Percentiles rank a stretch among this genome's conserved stretches.
Conservation (phyloP, 192 early-diverging fungal species). For the Entrophospora sp. region DNA sequence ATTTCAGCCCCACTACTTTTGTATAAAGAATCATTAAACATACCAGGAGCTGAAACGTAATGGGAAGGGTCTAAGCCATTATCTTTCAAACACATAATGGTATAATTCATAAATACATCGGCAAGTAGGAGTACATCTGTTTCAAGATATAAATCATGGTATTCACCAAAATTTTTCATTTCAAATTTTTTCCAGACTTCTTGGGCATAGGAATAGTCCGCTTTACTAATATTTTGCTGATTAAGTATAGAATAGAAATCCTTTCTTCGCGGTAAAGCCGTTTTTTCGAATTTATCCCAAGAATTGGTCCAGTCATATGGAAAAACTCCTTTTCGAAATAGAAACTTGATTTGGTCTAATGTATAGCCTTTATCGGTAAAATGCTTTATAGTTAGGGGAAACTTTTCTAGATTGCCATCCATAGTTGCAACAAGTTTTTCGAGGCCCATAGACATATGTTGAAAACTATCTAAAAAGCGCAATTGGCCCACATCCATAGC, state of each 20-base stretch:
- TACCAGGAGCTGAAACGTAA: slow-evolving; percentile 13
- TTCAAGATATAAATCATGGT: slow-evolving; percentile 8
- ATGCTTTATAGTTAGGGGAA: slow-evolving; percentile 3
- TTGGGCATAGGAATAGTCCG: background rate
- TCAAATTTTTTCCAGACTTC: slow-evolving; percentile 1
- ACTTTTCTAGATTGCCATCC: background rate
- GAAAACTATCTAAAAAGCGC: slow-evolving; percentile 6
- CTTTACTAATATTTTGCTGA: slow-evolving; percentile 13
- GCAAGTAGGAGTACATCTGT: slow-evolving; percentile 18
- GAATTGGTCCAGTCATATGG: slow-evolving; percentile 15
- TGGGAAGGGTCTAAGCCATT: slow-evolving; percentile 4
- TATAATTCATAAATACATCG: slow-evolving; percentile 13
- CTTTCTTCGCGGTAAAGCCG: slow-evolving; percentile 1
- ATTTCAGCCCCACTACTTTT: slow-evolving; percentile 10
- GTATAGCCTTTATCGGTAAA: slow-evolving; percentile 8
- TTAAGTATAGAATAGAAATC: slow-evolving; percentile 13
- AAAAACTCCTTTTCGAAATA: slow-evolving; percentile 10
- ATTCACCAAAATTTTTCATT: slow-evolving; percentile 16
- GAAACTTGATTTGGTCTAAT: background rate
- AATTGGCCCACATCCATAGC: slow-evolving; percentile 8
- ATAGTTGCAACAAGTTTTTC: slow-evolving; percentile 4
- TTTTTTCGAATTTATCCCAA: slow-evolving; percentile 13
- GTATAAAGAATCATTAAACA: slow-evolving; percentile 15
- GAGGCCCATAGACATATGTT: slow-evolving; percentile 4
- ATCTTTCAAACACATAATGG: slow-evolving; percentile 14